Conservation (phyloP, 202 grass and related monocot genomes). For the Elaeis oleifera region DNA sequence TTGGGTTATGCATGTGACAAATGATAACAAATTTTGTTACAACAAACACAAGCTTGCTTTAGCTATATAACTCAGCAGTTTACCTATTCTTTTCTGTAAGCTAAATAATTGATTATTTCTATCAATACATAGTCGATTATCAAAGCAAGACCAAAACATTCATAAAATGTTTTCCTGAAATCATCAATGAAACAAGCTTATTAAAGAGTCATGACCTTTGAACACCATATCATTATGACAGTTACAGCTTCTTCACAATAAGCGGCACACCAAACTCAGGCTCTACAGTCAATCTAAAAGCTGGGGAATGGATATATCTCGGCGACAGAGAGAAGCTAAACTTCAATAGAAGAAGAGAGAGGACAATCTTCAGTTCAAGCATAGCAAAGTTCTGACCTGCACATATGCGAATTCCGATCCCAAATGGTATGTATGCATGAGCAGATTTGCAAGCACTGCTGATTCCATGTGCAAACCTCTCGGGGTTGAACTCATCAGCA, state of each 20-base stretch:
- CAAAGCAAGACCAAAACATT: too few species aligned
- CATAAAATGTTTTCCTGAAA: too few species aligned
- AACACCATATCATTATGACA: too few species aligned
- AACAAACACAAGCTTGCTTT: too few species aligned
- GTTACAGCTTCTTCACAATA: slow-evolving; percentile 21
- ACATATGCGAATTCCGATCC: slow-evolving; percentile 39
- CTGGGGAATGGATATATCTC: slow-evolving; percentile 37
- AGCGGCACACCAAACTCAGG: slow-evolving; percentile 39
- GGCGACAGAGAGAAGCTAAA: slow-evolving; percentile 36
- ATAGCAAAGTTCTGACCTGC: slow-evolving; percentile 57
- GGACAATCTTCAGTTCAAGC: slow-evolving; percentile 52
- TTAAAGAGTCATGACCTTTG: too few species aligned
- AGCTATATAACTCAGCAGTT: too few species aligned
- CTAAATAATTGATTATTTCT: too few species aligned
- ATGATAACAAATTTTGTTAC: too few species aligned
- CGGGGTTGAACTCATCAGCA: slow-evolving; percentile 40
- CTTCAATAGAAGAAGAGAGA: slow-evolving; percentile 34
- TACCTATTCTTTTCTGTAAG: too few species aligned
- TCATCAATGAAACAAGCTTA: too few species aligned
- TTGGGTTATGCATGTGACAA: too few species aligned
- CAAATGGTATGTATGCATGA: slow-evolving; percentile 58
- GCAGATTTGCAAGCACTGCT: slow-evolving; percentile 34
- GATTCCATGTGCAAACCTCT: slow-evolving; percentile 38
- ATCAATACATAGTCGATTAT: too few species aligned
- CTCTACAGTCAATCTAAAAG: slow-evolving; percentile 53